Conservation (phyloP, 73 alveolate species). For the Paramecium octaurelia region DNA sequence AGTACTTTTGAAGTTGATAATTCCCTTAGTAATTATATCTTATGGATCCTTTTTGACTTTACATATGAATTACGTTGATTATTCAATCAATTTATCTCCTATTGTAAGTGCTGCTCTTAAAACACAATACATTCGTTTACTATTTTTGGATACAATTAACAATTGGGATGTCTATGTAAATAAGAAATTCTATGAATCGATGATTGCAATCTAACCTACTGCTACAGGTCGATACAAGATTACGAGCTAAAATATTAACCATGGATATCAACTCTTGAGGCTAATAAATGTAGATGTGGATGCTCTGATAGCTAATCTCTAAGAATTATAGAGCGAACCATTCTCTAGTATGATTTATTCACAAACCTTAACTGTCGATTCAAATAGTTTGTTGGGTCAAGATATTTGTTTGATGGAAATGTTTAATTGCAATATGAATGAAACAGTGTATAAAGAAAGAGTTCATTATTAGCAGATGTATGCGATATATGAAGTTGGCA, state of each 20-base stretch:
- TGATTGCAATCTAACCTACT: not conserved
- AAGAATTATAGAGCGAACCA: not conserved
- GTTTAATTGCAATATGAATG: not conserved
- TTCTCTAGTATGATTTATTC: not conserved
- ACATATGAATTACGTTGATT: not conserved
- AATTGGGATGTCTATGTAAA: not conserved
- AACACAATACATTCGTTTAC: not conserved
- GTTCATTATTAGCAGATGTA: not conserved
- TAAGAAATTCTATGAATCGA: not conserved
- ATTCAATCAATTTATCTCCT: not conserved
- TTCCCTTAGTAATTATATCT: not conserved
- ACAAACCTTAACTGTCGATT: not conserved
- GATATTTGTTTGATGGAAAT: not conserved
- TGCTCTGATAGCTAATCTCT: not conserved
- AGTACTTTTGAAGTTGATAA: not conserved
- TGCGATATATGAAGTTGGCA: not conserved
- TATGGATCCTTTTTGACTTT: not conserved
- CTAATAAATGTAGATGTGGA: not conserved
- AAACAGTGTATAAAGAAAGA: not conserved
- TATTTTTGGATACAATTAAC: not conserved
- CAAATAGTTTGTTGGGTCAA: not conserved
- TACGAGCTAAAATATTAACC: not conserved
- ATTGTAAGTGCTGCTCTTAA: constrained; percentile 9
- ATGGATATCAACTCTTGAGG: not conserved
- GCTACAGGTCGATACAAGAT: not conserved